Base-by-base conservation (phyloP, 208 protist genomes). In the Leishmania gerbilli region DNA sequence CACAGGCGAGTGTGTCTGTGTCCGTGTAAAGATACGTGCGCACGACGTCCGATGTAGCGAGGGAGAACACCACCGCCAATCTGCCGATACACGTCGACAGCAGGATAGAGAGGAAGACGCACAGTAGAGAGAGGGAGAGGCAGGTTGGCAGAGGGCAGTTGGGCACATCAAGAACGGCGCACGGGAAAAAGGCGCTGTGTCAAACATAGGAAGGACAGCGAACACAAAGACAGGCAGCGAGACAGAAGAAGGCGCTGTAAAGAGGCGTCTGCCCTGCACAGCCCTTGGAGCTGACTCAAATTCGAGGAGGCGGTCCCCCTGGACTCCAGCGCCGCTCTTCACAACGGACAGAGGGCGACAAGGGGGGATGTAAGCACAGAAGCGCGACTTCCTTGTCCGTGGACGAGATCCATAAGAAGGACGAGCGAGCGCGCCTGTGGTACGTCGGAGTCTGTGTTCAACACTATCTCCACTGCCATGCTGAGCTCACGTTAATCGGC, bases 271-370 rank as follows among this genome's bases (percentile, higher is more conserved):
- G 1, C 27, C 31, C 62, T 40, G 17, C 31, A 68, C 27, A 68
- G 0, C 27, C 15, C 17, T 68, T 42, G 62, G 15, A 17, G 31
- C 13, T 13, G 62, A 21, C 62, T 40, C 27, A 24, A 31, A 31
- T 31, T 67, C 13, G n/a, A 68, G 62, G 31, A 34, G 31, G 15
- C 40, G 31, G 31, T 8, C 62, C 27, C 31, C 31, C 27, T 21
- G 15, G 3, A 40, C 62, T 55, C 15, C 27, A 68, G 31, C 62
- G 3, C 27, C 15, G 31, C 15, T 31, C 13, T 68, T 37, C 62
- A 68, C 4, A 64, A 17, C 62, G 49, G n/a, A 68, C 34, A 71
- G 40, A 74, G 11, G 76, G 47, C 58, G 67, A 76, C 42, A 75
- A 40, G 27, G 5, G 51, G 17, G 51, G 51, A 15, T 0, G 51